Percentiles rank a stretch among this genome's conserved stretches.
Conservation (phyloP, 2,329 filamentous ascomycete genomes). For the Sphaerulina populicola region DNA sequence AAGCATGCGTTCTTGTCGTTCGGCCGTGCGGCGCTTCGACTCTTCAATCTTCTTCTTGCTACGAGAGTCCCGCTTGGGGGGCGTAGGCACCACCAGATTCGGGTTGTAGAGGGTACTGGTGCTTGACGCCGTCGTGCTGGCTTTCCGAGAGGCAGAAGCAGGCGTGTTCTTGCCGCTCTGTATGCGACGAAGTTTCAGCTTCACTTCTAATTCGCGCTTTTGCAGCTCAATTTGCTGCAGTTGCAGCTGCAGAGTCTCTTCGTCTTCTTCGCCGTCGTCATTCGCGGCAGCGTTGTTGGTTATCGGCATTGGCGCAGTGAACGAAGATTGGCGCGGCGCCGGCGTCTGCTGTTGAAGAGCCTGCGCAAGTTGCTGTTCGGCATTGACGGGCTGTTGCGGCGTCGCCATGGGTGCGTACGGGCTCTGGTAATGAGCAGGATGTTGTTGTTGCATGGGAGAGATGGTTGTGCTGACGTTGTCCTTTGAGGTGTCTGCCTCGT, state of each 20-base stretch:
- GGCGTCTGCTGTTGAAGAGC: constrained; percentile 17
- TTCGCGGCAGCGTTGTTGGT: constrained; percentile 7
- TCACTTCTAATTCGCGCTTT: constrained; percentile 33
- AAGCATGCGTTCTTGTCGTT: constrained; percentile 33
- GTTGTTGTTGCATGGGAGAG: constrained; percentile 3
- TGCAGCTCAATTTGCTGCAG: constrained; percentile 33
- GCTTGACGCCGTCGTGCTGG: constrained; percentile 14
- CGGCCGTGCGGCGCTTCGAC: constrained; percentile 31
- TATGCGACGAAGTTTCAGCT: constrained; percentile 31
- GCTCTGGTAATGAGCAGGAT: constrained; percentile 27
- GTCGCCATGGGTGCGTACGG: constrained; percentile 30
- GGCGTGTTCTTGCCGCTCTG: constrained; percentile 26
- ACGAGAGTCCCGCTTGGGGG: constrained; percentile 31
- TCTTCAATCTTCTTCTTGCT: constrained; percentile 35
- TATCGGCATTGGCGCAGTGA: constrained; percentile 6
- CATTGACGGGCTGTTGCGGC: constrained; percentile 19
- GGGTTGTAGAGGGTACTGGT: constrained; percentile 23
- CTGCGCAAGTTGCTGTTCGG: constrained; percentile 28
- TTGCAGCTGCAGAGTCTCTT: constrained; percentile 32
- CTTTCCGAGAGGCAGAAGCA: constrained; percentile 13
- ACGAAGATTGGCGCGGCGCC: constrained; percentile 16
- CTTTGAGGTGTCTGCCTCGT: background rate
- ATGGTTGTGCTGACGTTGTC: constrained; percentile 7
- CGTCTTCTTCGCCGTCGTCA: constrained; percentile 28
- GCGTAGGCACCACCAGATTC: constrained; percentile 20